Evolutionary conservation across 169 alveolate species (phyloP).

Genomic region (Plasmodium gallinaceum): DNA sequence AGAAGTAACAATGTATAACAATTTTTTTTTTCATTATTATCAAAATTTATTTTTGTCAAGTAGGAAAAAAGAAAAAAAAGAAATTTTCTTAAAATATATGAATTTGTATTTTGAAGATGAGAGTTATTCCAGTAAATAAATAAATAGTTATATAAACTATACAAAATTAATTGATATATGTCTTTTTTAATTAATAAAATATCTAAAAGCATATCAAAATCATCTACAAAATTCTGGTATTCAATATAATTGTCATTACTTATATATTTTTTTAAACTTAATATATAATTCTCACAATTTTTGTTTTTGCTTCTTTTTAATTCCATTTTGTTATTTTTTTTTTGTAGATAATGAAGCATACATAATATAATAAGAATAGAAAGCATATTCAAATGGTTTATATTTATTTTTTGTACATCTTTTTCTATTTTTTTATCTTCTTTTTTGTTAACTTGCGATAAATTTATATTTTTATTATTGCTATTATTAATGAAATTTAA

Average conservation of each 20-base stretch:
- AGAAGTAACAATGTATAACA: slow-evolving; percentile 31
- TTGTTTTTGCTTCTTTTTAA: slow-evolving; percentile 18
- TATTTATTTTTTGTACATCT: not conserved
- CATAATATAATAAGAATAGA: slow-evolving; percentile 16
- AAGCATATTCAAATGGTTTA: slow-evolving; percentile 35
- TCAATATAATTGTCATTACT: slow-evolving; percentile 29
- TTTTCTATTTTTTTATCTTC: not conserved
- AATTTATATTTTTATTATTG: not conserved
- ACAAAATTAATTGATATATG: slow-evolving; percentile 41
- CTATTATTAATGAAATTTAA: not conserved
- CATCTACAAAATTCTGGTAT: slow-evolving; percentile 51
- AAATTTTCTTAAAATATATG: slow-evolving; percentile 33
- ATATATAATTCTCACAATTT: slow-evolving; percentile 10
- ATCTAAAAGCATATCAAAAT: slow-evolving; percentile 42
- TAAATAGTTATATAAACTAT: slow-evolving; percentile 30
- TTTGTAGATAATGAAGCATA: slow-evolving; percentile 35
- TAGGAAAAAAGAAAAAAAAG: slow-evolving; percentile 30
- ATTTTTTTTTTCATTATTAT: slow-evolving; percentile 12
- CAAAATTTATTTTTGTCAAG: slow-evolving; percentile 14
- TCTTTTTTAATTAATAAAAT: slow-evolving; percentile 35
- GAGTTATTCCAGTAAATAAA: slow-evolving; percentile 38
- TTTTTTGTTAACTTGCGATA: not conserved
- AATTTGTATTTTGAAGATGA: not conserved
- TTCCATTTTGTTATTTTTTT: slow-evolving; percentile 33
- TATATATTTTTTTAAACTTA: slow-evolving; percentile 52